These are phyloP conservation scores for Aspergillus fijiensis DNA, from an alignment of 2,329 filamentous ascomycete genomes.

Conservation along the genomic window DNA sequence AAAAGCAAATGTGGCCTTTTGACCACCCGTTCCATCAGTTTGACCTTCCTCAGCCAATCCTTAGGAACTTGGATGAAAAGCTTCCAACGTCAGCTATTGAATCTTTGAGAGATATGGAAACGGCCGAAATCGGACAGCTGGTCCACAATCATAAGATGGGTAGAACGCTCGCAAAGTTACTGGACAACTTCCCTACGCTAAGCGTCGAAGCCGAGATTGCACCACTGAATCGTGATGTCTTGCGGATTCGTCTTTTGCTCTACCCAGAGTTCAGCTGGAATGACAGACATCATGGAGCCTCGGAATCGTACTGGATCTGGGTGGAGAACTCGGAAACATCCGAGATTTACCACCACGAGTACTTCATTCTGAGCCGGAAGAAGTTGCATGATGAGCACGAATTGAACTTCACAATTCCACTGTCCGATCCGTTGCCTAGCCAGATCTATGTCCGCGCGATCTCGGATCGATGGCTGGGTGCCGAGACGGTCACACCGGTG, in stretches of 20 bases:
- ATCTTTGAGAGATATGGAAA: constrained; percentile 85
- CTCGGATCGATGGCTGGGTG: constrained; percentile 93
- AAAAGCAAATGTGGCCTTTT: constrained; percentile 92
- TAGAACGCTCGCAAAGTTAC: constrained; percentile 72
- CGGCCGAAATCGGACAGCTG: constrained; percentile 82
- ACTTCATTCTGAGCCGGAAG: constrained; percentile 84
- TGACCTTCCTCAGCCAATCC: constrained; percentile 77
- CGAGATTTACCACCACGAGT: constrained; percentile 97
- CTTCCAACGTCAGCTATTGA: constrained; percentile 73
- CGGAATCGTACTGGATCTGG: constrained; percentile 98
- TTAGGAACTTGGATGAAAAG: constrained; percentile 83
- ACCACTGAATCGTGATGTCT: constrained; percentile 87
- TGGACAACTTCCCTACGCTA: constrained; percentile 90
- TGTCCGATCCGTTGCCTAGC: constrained; percentile 87
- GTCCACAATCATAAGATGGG: constrained; percentile 92
- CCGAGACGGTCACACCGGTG: constrained; percentile 90
- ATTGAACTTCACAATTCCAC: constrained; percentile 93
- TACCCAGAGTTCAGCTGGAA: constrained; percentile 94
- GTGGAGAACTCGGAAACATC: constrained; percentile 97
- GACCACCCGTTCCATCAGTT: constrained; percentile 96
- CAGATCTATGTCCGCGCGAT: constrained; percentile 96
- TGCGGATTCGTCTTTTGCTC: constrained; percentile 83
- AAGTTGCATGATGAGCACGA: constrained; percentile 97
- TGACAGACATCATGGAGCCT: constrained; percentile 86
- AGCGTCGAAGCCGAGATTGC: constrained; percentile 92